phyloP scores from a whole-genome alignment of 2,329 filamentous ascomycete species.

The Cladosporium colombiae region DNA sequence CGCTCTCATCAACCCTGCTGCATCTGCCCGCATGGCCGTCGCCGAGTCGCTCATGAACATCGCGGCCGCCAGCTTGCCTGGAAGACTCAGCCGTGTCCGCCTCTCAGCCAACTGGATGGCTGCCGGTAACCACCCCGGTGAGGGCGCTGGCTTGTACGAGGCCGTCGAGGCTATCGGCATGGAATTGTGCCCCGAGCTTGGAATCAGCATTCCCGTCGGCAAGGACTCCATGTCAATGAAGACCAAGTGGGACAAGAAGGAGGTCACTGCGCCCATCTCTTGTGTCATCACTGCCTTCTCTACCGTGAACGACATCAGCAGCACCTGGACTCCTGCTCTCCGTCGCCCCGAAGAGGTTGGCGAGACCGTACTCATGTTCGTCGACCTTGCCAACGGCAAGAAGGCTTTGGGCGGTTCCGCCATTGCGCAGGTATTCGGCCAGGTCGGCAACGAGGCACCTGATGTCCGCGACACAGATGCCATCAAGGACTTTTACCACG shows the following conservation, averaged over 20 bases:
- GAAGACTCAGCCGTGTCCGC: conserved; percentile 75
- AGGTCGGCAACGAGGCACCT: conserved; percentile 80
- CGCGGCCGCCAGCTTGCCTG: conserved; percentile 73
- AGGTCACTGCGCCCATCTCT: conserved; percentile 89
- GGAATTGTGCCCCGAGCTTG: conserved; percentile 87
- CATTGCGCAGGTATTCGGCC: conserved; percentile 82
- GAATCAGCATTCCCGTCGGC: conserved; percentile 90
- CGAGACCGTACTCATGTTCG: conserved; percentile 83
- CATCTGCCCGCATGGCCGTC: conserved; percentile 95
- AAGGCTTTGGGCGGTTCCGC: conserved; percentile 88
- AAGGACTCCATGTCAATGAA: conserved; percentile 99
- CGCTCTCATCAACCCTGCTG: conserved; percentile 83
- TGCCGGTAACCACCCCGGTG: conserved; percentile 87
- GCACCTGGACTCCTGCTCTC: conserved; percentile 92
- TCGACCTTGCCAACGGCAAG: conserved; percentile 81
- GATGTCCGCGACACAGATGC: conserved; percentile 81
- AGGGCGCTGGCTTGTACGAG: conserved; percentile 89
- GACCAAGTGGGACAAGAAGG: conserved; percentile 86
- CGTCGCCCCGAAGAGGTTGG: conserved; percentile 82
- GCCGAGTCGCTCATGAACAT: conserved; percentile 92
- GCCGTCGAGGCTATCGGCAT: conserved; percentile 91
- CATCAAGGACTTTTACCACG: conserved; percentile 89
- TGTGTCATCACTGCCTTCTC: conserved; percentile 89
- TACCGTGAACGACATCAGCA: conserved; percentile 75
- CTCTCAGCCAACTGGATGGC: conserved; percentile 99